Conservation (phyloP, 257 asterid genomes). For the Primulina huaijiensis region DNA sequence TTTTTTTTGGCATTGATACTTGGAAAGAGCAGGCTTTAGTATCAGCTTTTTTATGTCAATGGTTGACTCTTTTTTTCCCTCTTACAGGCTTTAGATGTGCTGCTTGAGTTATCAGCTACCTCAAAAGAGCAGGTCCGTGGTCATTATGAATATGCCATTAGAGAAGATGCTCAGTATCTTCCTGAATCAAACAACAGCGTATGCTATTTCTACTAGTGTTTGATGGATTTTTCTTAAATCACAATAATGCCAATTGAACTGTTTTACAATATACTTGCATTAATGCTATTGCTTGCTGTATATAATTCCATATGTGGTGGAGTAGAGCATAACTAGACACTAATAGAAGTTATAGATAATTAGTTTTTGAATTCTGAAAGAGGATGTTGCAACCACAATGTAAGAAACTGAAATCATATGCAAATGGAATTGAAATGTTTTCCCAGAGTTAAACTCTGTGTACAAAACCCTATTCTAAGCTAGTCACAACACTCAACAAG, state of each 20-base stretch:
- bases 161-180: conserved; percentile 40
- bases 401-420: too few species aligned
- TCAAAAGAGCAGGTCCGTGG: conserved; percentile 40
- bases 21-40: conserved; percentile 6
- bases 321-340: conserved; percentile 8
- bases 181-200: conserved; percentile 47
- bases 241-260: neutral
- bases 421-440: too few species aligned
- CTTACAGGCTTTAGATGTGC: conserved; percentile 69
- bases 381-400: neutral
- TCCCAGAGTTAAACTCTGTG: too few species aligned
- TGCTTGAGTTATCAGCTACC: conserved; percentile 73
- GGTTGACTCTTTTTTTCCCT: conserved; percentile 17
- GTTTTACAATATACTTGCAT: conserved; percentile 14
- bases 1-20: conserved; percentile 14
- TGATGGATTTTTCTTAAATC: conserved; percentile 12
- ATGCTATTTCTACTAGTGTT: conserved; percentile 30
- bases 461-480: too few species aligned
- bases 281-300: neutral
- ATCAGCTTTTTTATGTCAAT: conserved; percentile 4
- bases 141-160: conserved; percentile 28
- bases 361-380: conserved; percentile 14
- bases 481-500: too few species aligned
- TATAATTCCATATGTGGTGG: conserved; percentile 16
- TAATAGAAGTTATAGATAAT: neutral